Base-by-base conservation (phyloP, 202 grass and related monocot genomes). In the Hordeum pubiflorum region DNA sequence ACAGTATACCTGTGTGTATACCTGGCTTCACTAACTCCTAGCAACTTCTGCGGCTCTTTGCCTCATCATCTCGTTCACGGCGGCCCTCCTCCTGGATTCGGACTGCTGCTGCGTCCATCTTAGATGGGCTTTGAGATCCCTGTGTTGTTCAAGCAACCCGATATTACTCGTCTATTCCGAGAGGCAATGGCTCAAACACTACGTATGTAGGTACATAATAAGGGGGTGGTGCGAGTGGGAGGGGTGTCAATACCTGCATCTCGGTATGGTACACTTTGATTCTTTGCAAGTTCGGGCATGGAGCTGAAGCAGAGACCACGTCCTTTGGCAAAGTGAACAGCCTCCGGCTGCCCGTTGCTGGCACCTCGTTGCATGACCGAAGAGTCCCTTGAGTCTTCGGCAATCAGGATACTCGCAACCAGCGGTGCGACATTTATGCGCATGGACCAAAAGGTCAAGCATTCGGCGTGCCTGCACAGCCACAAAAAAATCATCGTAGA, bases 31-130 rank as follows among this genome's bases (percentile, higher is more conserved):
- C 15, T 43, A 70, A 50, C 72, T 83, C 24, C 57, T 72, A 61
- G 83, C 82, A 60, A 84, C 85, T 81, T 91, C 91, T 34, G 89
- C 94, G 5, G 89, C 80, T 56, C 85, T 85, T 74, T 92, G 88
- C 70, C 82, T 97, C 91, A 94, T 89, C 90, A 92, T 94, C 81
- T 94, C 89, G 75, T 94, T 92, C 24, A 97, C 91, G 15, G 91
- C 91, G 80, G 91, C 89, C 23, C 89, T 86, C 63, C 89, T 86
- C 73, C 89, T 89, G 6, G 85, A 92, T 61, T 97, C 94, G 21
- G 94, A 84, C 75, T 89, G 91, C 37, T 82, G 82, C 52, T 92
- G 88, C 86, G 83, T 31, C 18, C 64, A 86, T 75, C 81, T 86
- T 27, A 66, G 3, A 71, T 72, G 74, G 37, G 84, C 79, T 56